Conservation (phyloP, 2,329 filamentous ascomycete genomes). For the Polychaeton citri region DNA sequence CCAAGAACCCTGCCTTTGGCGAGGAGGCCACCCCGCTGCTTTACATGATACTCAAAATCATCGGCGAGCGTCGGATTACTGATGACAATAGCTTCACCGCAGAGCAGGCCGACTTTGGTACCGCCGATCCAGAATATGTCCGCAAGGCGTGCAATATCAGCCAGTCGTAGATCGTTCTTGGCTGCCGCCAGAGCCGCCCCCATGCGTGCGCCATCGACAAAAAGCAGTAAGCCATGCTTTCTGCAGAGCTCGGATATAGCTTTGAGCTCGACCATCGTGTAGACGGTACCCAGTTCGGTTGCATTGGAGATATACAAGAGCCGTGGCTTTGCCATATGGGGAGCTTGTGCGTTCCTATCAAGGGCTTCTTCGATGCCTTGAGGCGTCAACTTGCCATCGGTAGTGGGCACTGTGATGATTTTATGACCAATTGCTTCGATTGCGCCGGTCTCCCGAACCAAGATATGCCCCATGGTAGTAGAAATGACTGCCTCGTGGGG, state of each 20-base stretch:
- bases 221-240: slow-evolving; percentile 27
- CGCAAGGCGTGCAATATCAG: slow-evolving; percentile 33
- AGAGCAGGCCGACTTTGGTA: slow-evolving; percentile 38
- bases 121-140: slow-evolving; percentile 44
- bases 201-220: slow-evolving; percentile 38
- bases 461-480: no score
- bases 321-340: no score
- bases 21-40: slow-evolving; percentile 38
- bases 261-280: no score
- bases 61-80: slow-evolving; percentile 28
- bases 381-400: no score
- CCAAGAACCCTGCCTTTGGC: slow-evolving; percentile 39
- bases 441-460: no score
- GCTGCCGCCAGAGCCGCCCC: slow-evolving; percentile 29
- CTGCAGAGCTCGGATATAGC: slow-evolving; percentile 33
- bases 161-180: slow-evolving; percentile 30
- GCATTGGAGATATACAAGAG: no score
- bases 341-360: no score
- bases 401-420: no score
- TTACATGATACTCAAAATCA: slow-evolving; percentile 39
- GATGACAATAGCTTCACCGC: slow-evolving; percentile 39
- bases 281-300: no score
- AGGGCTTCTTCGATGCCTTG: no score
- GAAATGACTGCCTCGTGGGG: no score
- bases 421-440: no score